Evolutionary conservation across 2,329 filamentous ascomycete species (phyloP), one percentile per base, ranked within the genome.

Genomic region (Aspergillus niger): DNA sequence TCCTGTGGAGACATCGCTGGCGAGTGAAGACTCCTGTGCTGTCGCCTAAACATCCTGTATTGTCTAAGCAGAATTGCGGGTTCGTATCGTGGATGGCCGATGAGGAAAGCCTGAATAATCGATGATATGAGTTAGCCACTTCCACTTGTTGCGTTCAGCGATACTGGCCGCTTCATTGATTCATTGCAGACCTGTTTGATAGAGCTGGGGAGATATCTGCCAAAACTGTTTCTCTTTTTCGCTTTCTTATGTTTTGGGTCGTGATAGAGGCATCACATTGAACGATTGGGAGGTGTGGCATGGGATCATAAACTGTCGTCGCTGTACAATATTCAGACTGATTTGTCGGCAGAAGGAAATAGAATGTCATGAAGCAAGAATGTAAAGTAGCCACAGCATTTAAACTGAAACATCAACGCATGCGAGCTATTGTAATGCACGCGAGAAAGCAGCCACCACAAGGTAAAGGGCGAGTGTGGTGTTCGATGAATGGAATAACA

Each of bases 151-250:
- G 30, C 13, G 13, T 36, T 38, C n/a, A 41, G 41, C 20, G 28
- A 36, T 11, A 17, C 24, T 17, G n/a, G 26, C 15, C 26, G 26
- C 13, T 30, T 32, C 15, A 28, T 32, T 20, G n/a, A 2, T n/a
- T 20, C n/a, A 22, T 22, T 44, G 17, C 57, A 50, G 60, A 69
- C 64, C 58, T 61, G 49, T 63, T 61, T 50, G 47, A 30, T 28
- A n/a, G 8, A 5, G 26, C 17, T 4, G 36, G 11, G 26, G 26
- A 5, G 30, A 54, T 30, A n/a, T 64, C 65, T n/a, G 63, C 53
- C 26, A 61, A 47, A 2, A 39, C 26, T 15, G 51, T 48, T 50
- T 72, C 69, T 52, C 70, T 65, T 44, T 71, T 73, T 26, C 71
- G 59, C 57, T 74, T 73, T 36, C 65, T 70, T 17, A 68, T 39